Evolutionary conservation across 2,329 filamentous ascomycete genomes (phyloP), one percentile per base, ranked within the genome.

Genomic region (Colletotrichum sp.): DNA sequence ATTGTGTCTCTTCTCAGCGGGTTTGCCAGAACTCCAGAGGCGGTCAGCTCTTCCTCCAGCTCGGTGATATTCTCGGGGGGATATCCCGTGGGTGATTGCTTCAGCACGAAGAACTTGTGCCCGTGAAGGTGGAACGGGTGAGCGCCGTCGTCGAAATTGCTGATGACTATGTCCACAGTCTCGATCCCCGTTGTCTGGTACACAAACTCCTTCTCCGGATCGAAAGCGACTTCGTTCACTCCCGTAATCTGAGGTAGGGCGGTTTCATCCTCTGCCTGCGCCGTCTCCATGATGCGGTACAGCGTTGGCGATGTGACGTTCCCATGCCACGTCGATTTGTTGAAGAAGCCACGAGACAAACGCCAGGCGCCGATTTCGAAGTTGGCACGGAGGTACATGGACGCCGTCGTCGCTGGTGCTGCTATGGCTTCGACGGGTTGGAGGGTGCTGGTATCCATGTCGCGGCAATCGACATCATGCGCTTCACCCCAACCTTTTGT

Each of bases 111-210:
- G 82, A 92, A 91, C 59, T 86, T 86, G 81, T 92, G 90, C 0
- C 91, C 91, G 81, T 93, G 93, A 0, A 94, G 84, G 82, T 94
- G 91, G 36, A 85, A 85, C 0, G 83, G 84, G 27, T 86, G 84
- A 1, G 80, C 81, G 7, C 84, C 81, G 61, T 84, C 82, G 44
- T 84, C 82, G 9, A 83, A 78, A 39, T 83, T 84, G 77, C 82
- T 83, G 22, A 84, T 80, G 36, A 82, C 76, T 15, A 84, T 75
- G 66, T 82, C 81, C 9, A 83, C 52, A 4, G 65, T 77, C 68
- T 15, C 68, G 13, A 68, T 25, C 2, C 67, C 75, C 1, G 32
- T 36, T 9, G 72, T 75, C 32, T 65, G 75, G n/a, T 71, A 75
- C 36, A 75, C 72, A 5, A 75, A 55, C 32, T 77, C 84, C 1